Evolutionary conservation across 176 grass and related monocot species (phyloP), one percentile per base, ranked within the genome.

Genomic region (Pontederia crassipes): DNA sequence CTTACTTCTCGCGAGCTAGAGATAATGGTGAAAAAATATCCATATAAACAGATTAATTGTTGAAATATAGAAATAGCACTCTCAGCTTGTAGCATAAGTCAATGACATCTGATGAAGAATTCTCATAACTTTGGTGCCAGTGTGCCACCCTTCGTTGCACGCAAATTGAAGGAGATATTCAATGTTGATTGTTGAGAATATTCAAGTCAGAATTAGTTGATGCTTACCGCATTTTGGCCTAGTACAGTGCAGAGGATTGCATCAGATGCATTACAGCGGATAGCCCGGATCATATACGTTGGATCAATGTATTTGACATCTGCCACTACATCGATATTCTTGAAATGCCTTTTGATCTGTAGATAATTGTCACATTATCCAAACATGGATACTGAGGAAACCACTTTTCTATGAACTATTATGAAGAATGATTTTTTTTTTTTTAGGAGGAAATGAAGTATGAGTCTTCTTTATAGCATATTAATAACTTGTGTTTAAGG

Each of bases 281-380:
- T 88, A n/a, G 93, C 87, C 17, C 93, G 81, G 56, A 97, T 76
- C 93, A 97, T 97, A 73, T 91, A 97, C 67, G 87, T 97, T 50
- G 93, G 93, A 72, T 97, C 87, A 24, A 91, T 91, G 76, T 91
- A 97, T 46, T 97, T 97, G 4, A 91, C 15, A 88, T 97, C 87
- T 77, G 86, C 93, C 48, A 81, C 87, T 48, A 91, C 70, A 69
- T 47, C 71, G 5, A 85, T 85, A 49, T 78, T 76, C 81, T 88
- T 91, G 81, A 97, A 97, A 88, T 97, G 87, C n/a, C 76, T 85
- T 72, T 91, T 97, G 63, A 97, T 97, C 92, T 97, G 81, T 14
- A 28, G 78, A 63, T 66, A 61, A 28, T 24, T 20, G 58, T 9
- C 27, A 35, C 7, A 15, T 54, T 14, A 6, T 54, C 14, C n/a